Evolutionary conservation across 495 filamentous ascomycete genomes (phyloP).

Genomic region (Aspergillus mulundensis): DNA sequence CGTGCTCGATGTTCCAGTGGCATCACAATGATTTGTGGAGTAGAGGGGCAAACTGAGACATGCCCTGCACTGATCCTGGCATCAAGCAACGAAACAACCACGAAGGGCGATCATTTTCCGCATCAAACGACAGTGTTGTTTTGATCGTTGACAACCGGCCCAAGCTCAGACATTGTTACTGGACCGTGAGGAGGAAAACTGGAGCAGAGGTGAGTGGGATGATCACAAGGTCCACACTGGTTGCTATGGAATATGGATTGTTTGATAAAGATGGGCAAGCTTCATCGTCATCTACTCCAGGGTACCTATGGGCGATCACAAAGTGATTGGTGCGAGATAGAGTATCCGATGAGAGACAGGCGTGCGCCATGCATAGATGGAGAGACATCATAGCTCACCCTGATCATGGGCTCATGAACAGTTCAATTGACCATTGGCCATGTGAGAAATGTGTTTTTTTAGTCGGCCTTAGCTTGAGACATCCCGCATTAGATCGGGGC

Average conservation of each 20-base stretch:
- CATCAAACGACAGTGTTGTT: neutral
- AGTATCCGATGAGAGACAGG: no score
- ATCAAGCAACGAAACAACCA: neutral
- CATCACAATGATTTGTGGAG: constrained; percentile 2
- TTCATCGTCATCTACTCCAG: neutral
- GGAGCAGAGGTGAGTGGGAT: neutral
- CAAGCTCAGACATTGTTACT: neutral
- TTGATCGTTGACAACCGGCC: neutral
- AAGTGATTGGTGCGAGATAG: neutral
- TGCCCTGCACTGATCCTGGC: neutral
- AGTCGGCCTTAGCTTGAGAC: no score
- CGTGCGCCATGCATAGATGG: no score
- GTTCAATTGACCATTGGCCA: no score
- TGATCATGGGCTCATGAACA: no score
- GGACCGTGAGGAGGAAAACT: neutral
- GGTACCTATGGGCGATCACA: no score
- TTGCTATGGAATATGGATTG: neutral
- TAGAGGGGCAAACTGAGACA: constrained; percentile 9
- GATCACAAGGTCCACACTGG: constrained; percentile 7
- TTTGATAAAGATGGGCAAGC: neutral
- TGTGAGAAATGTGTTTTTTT: no score
- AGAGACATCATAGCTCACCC: no score
- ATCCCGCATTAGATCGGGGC: no score
- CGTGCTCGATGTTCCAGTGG: neutral
- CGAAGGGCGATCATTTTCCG: constrained; percentile 2